A percentile compares a stretch with the other conserved stretches of the same genome.
phyloP scores from a whole-genome alignment of 1,284 basidiomycete species.

The Tilletia indica region DNA sequence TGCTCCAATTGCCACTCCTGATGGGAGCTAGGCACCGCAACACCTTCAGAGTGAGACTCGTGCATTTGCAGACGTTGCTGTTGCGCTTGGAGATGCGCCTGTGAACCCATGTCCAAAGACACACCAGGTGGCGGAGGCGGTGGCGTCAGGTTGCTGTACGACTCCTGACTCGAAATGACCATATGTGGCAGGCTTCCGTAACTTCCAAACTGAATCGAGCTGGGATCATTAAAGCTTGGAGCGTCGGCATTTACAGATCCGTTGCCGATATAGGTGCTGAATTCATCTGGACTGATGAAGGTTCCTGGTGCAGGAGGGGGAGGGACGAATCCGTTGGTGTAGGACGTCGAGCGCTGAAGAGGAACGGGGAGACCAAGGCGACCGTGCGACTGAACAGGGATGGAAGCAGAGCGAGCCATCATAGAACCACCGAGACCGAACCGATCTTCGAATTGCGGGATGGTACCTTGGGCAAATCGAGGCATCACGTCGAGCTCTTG shows the following conservation, averaged over 20 bases:
- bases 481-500: not conserved
- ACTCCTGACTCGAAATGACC: conserved; percentile 16
- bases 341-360: conserved; percentile 11
- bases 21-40: not conserved
- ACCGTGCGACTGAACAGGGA: not conserved
- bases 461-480: not conserved
- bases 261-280: not conserved
- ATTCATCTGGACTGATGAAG: not conserved
- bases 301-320: not conserved
- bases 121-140: conserved; percentile 11
- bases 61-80: conserved; percentile 5
- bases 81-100: not conserved
- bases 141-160: conserved; percentile 16
- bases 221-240: not conserved
- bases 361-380: not conserved
- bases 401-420: conserved; percentile 12
- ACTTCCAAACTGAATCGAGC: conserved; percentile 8
- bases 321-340: conserved; percentile 14
- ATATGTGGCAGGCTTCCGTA: conserved; percentile 7
- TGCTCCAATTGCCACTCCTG: conserved; percentile 2
- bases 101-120: not conserved
- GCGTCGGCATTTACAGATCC: not conserved
- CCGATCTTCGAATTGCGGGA: not conserved
- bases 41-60: not conserved
- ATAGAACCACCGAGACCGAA: not conserved